phyloP scores from a whole-genome alignment of 1,139 yeast species.

The Hansenula anomala region DNA sequence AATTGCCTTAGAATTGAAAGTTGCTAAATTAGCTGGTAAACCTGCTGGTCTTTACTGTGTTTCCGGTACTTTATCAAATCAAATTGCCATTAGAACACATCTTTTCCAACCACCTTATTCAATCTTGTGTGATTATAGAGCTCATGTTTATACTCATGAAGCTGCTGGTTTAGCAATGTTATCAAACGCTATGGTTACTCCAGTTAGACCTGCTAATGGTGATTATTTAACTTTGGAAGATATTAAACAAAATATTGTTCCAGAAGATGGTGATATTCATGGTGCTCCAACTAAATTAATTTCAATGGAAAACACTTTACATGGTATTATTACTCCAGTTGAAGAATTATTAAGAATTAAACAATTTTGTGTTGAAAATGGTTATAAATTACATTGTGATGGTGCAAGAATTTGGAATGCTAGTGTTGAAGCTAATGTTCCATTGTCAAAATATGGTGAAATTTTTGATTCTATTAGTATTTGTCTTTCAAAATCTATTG shows the following conservation, averaged over 20 bases:
- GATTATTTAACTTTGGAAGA: constrained; percentile 77
- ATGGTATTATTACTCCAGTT: constrained; percentile 77
- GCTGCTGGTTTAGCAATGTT: constrained; percentile 90
- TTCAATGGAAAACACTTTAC: constrained; percentile 83
- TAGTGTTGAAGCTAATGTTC: constrained; percentile 64
- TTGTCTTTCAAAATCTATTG: constrained; percentile 85
- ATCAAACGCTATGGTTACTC: constrained; percentile 89
- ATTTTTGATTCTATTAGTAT: constrained; percentile 85
- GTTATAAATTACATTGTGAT: constrained; percentile 74
- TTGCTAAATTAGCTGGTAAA: constrained; percentile 72
- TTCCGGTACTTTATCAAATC: constrained; percentile 90
- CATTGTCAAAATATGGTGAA: constrained; percentile 67
- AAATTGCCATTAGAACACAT: constrained; percentile 76
- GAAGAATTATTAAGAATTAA: constrained; percentile 76
- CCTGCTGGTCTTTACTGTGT: constrained; percentile 82
- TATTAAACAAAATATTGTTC: constrained; percentile 55
- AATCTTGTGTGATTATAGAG: constrained; percentile 77
- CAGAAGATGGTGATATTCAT: constrained; percentile 83
- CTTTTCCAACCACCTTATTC: constrained; percentile 84
- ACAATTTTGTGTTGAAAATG: constrained; percentile 61
- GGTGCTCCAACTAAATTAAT: constrained; percentile 84
- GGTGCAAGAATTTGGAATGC: constrained; percentile 98
- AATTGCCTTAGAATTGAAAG: constrained; percentile 54
- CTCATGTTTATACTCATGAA: constrained; percentile 80
- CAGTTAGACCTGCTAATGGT: constrained; percentile 74